phyloP scores from a whole-genome alignment of 768 basidiomycete species.

The Ramaria rubella region DNA sequence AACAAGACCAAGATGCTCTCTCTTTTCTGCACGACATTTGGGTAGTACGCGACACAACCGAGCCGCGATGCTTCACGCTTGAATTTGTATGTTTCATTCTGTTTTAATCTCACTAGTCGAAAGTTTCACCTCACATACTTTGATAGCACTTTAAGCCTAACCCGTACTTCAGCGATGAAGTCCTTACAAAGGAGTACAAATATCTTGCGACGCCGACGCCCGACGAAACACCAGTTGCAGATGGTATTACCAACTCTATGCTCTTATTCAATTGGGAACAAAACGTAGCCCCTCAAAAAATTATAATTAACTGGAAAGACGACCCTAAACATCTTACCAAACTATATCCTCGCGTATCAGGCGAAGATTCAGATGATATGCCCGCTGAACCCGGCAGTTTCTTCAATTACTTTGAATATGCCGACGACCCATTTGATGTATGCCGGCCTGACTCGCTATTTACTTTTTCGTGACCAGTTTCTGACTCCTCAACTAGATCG shows the following conservation, averaged over 20 bases:
- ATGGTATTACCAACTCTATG: slow-evolving; percentile 74
- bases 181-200: slow-evolving; percentile 80
- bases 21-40: slow-evolving; percentile 82
- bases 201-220: slow-evolving; percentile 49
- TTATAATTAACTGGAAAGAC: slow-evolving; percentile 78
- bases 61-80: slow-evolving; percentile 76
- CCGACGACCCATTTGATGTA: slow-evolving; percentile 62
- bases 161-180: slow-evolving; percentile 69
- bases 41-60: slow-evolving; percentile 64
- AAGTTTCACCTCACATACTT: neutral
- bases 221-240: slow-evolving; percentile 54
- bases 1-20: slow-evolving; percentile 73
- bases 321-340: slow-evolving; percentile 71
- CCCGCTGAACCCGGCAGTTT: slow-evolving; percentile 71
- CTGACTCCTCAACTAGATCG: slow-evolving; percentile 45
- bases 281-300: slow-evolving; percentile 60
- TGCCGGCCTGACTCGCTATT: slow-evolving; percentile 25
- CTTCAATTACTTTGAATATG: slow-evolving; percentile 80
- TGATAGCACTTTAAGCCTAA: slow-evolving; percentile 78
- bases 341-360: slow-evolving; percentile 59
- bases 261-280: slow-evolving; percentile 76
- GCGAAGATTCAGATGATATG: slow-evolving; percentile 44
- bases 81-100: slow-evolving; percentile 64
- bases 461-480: neutral
- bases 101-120: neutral